Evolutionary conservation across 345 rosid species (phyloP).

Genomic region (Populus euphratica): DNA sequence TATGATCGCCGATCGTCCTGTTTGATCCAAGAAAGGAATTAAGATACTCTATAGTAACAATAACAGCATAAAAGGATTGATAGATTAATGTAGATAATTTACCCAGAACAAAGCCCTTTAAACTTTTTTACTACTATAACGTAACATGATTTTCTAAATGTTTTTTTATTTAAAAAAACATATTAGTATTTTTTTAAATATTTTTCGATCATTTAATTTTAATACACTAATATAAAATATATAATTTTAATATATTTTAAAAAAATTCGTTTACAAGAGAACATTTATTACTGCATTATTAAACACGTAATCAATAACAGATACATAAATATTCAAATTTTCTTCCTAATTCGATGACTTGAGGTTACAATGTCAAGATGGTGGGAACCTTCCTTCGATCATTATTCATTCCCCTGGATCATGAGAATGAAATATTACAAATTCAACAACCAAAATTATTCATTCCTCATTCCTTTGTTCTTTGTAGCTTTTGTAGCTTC

Average conservation of each 20-base stretch:
- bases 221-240: too few species aligned
- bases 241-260: too few species aligned
- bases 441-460: neutral
- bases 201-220: too few species aligned
- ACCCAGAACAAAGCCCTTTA: neutral
- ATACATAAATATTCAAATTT: slow-evolving; percentile 37
- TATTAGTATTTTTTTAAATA: too few species aligned
- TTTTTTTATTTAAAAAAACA: too few species aligned
- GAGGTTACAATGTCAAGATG: slow-evolving; percentile 33
- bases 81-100: neutral
- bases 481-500: neutral
- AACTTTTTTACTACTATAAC: too few species aligned
- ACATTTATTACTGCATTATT: too few species aligned
- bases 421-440: neutral
- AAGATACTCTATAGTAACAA: neutral
- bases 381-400: slow-evolving; percentile 38
- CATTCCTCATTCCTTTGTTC: slow-evolving; percentile 1
- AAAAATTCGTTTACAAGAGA: too few species aligned
- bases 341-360: slow-evolving; percentile 39
- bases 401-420: slow-evolving; percentile 29
- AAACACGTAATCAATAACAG: slow-evolving; percentile 12
- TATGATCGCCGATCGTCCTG: neutral
- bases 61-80: neutral
- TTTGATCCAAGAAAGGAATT: neutral
- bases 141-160: too few species aligned